Percentiles rank a stretch among this genome's conserved stretches.
These are phyloP conservation scores for Nannochloropsis oceanica DNA, from an alignment of 108 stramenopile species.

Conservation along the genomic window DNA sequence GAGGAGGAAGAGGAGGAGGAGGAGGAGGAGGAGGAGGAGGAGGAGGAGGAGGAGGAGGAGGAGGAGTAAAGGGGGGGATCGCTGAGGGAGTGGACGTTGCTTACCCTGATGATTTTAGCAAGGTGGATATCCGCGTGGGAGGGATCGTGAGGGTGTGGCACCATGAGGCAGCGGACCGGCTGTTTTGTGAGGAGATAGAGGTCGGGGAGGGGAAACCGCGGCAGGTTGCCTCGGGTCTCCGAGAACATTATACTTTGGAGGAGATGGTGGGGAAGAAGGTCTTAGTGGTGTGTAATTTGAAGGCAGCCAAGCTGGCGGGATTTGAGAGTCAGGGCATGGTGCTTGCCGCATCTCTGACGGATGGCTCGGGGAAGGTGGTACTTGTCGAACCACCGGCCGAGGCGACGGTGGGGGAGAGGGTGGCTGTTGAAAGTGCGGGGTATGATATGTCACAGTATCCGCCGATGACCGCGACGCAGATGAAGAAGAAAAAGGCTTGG, in stretches of 20 bases:
- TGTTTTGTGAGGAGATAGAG: slow-evolving; percentile 98
- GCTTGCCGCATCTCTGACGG: slow-evolving; percentile 60
- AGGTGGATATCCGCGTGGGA: slow-evolving; percentile 20
- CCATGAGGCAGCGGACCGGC: slow-evolving; percentile 83
- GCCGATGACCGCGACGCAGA: background rate
- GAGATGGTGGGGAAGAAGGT: slow-evolving; percentile 75
- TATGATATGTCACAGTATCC: slow-evolving; percentile 53
- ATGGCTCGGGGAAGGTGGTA: slow-evolving; percentile 50
- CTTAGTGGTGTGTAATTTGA: slow-evolving; percentile 88
- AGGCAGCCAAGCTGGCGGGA: slow-evolving; percentile 84
- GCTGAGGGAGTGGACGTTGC: background rate
- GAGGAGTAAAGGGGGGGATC: background rate
- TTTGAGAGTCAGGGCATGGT: slow-evolving; percentile 97
- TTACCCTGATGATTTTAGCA: slow-evolving; percentile 9
- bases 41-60: background rate
- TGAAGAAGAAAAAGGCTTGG: slow-evolving; percentile 97
- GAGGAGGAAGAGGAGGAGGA: background rate
- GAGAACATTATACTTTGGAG: slow-evolving; percentile 56
- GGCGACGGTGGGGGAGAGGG: slow-evolving; percentile 74
- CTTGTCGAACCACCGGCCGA: slow-evolving; percentile 81
- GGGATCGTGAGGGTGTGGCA: slow-evolving; percentile 55
- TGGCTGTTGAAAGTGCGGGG: slow-evolving; percentile 61
- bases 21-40: background rate
- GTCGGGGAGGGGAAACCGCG: slow-evolving; percentile 73
- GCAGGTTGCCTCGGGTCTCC: slow-evolving; percentile 72